Base-by-base conservation (phyloP, 2,329 filamentous ascomycete species). In the Scytalidium sp. region DNA sequence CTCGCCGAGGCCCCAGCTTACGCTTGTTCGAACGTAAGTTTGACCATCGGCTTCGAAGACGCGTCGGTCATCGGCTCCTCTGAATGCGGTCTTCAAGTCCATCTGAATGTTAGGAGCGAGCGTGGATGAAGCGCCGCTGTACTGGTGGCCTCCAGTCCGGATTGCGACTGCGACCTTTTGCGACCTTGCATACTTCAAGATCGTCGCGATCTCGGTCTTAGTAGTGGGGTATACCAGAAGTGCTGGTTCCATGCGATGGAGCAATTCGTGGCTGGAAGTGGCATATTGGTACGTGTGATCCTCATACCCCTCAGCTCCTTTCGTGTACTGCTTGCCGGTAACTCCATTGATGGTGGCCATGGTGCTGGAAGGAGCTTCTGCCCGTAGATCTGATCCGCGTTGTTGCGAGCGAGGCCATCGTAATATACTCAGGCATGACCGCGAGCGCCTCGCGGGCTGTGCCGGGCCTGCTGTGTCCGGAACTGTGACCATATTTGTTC, bases 121-220 rank as follows among this genome's bases (percentile, higher is more conserved):
- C 0, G 73, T 75, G 0, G 74, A 77, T 0, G 69, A 76, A 11
- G 75, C 74, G 19, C 75, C 75, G 45, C 70, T 74, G 55, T 78
- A 78, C 53, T 77, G 73, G 48, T 78, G 75, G 1, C 75, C 75
- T 1, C 75, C 75, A 1, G 65, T 76, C 50, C 67, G 70, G 49
- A 77, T 67, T 9, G 75, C 72, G 1, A 78, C 65, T 3, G 71
- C 67, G 15, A 73, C 62, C 2, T 67, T 68, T 45, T 69, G 62
- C 3, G 64, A 56, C 39, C 63, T 69, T 2, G 74, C 74, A 50
- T 71, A 74, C 40, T 67, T 64, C 6, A 78, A 55, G 2, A 68
- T 61, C 6, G 59, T 54, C 10, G 64, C 57, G 45, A 77, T 72
- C 44, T 78, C 75, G 19, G 72, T 59, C 21, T 73, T 69, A 41